Conservation (phyloP, 2,329 filamentous ascomycete species). For the Aspergillus novoparasiticus region DNA sequence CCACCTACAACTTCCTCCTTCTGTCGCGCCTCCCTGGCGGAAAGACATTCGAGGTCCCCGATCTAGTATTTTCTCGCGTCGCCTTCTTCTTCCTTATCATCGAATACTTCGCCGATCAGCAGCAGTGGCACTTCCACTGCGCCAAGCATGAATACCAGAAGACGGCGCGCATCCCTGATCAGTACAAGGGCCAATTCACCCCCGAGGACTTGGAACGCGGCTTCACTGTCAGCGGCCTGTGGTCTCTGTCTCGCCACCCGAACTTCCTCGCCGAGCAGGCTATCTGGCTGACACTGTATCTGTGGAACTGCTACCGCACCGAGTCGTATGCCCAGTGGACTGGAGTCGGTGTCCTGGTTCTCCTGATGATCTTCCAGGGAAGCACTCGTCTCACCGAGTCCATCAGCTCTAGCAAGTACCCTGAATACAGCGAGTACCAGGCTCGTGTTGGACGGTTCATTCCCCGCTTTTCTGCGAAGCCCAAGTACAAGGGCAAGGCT, state of each 20-base stretch:
- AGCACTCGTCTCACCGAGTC: constrained; percentile 86
- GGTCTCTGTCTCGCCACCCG: constrained; percentile 85
- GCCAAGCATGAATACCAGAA: constrained; percentile 77
- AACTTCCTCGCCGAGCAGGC: constrained; percentile 93
- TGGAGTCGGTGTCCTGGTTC: constrained; percentile 66
- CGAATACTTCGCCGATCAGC: constrained; percentile 82
- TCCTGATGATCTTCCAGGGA: constrained; percentile 82
- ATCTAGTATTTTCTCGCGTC: constrained; percentile 58
- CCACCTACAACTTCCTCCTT: constrained; percentile 81
- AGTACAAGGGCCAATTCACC: constrained; percentile 54
- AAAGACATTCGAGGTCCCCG: constrained; percentile 60
- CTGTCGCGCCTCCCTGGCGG: constrained; percentile 63
- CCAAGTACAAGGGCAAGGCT: constrained; percentile 33
- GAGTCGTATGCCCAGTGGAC: constrained; percentile 78
- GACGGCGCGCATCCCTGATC: constrained; percentile 68
- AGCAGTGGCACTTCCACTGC: constrained; percentile 87
- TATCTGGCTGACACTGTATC: constrained; percentile 85
- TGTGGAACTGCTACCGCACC: constrained; percentile 80
- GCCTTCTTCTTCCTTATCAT: constrained; percentile 62
- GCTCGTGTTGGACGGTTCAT: constrained; percentile 80
- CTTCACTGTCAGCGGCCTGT: constrained; percentile 82
- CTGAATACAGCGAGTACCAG: constrained; percentile 85
- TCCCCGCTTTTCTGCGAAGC: constrained; percentile 53
- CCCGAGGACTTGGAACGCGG: constrained; percentile 84
- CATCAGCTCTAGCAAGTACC: constrained; percentile 80